phyloP scores from a whole-genome alignment of 345 rosid species.

The Linum lewisii region DNA sequence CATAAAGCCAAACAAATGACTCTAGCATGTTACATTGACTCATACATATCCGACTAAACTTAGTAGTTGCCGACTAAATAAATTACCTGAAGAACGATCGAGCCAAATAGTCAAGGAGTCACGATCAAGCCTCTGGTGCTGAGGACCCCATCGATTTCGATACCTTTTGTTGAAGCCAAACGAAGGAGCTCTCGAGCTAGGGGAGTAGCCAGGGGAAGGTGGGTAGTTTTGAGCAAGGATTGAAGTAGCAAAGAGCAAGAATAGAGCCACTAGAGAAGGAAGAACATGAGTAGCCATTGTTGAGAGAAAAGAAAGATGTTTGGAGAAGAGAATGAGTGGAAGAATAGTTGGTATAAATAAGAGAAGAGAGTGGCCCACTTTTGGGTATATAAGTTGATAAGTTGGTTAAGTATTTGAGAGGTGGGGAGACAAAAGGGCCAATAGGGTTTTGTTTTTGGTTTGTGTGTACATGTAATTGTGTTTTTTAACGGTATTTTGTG shows the following conservation, averaged over 20 bases:
- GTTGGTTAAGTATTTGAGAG: constrained; percentile 26
- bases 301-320: not conserved
- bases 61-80: not conserved
- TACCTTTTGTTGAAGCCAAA: constrained; percentile 43
- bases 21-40: too few relatives aligned
- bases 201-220: constrained; percentile 82
- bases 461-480: too few relatives aligned
- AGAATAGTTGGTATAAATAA: constrained; percentile 31
- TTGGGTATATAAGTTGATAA: constrained; percentile 19
- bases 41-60: too few relatives aligned
- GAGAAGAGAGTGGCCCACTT: constrained; percentile 21
- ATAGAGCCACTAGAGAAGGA: constrained; percentile 11
- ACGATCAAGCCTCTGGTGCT: constrained; percentile 63
- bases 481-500: too few relatives aligned
- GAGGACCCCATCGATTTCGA: constrained; percentile 76
- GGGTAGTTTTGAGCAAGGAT: constrained; percentile 40
- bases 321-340: constrained; percentile 8
- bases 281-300: constrained; percentile 29
- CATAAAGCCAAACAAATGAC: too few relatives aligned
- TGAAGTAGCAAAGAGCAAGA: constrained; percentile 18
- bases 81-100: constrained; percentile 48
- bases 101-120: constrained; percentile 63
- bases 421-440: too few relatives aligned
- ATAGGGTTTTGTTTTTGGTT: too few relatives aligned
- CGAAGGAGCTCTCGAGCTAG: constrained; percentile 42